phyloP scores from a whole-genome alignment of 441 rosid genomes.

The Biscutella laevigata region DNA sequence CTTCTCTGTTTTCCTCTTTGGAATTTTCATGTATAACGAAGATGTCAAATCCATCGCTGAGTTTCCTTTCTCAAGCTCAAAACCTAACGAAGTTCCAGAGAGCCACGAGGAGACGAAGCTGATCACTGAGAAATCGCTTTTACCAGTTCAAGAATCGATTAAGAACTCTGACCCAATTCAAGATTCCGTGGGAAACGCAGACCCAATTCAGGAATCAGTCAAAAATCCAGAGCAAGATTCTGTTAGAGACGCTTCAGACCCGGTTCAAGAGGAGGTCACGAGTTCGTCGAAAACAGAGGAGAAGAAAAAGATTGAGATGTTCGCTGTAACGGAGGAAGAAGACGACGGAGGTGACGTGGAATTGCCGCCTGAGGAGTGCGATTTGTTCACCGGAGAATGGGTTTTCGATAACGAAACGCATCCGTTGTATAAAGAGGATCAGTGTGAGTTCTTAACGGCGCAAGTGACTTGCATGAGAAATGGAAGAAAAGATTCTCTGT shows the following conservation, averaged over 20 bases:
- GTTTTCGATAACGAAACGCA: constrained; percentile 36
- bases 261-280: background rate
- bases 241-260: background rate
- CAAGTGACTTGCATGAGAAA: constrained; percentile 43
- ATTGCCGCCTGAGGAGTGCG: constrained; percentile 33
- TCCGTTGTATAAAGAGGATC: constrained; percentile 41
- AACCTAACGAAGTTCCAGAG: constrained; percentile 18
- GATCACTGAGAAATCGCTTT: background rate
- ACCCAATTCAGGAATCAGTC: constrained; percentile 13
- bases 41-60: constrained; percentile 79
- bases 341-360: constrained; percentile 25
- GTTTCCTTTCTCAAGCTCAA: constrained; percentile 61
- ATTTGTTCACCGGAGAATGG: constrained; percentile 52
- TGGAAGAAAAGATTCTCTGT: constrained; percentile 39
- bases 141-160: constrained; percentile 30
- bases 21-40: constrained; percentile 84
- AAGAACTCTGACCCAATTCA: constrained; percentile 11
- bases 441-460: constrained; percentile 35
- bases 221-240: constrained; percentile 13
- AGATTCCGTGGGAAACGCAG: constrained; percentile 7
- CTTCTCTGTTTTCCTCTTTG: constrained; percentile 63
- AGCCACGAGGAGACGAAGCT: constrained; percentile 26
- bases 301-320: constrained; percentile 19
- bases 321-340: constrained; percentile 19
- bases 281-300: constrained; percentile 16